Percentiles rank a stretch among this genome's conserved stretches.
Conservation (phyloP, 169 alveolate genomes). For the Plasmodium knowlesi region DNA sequence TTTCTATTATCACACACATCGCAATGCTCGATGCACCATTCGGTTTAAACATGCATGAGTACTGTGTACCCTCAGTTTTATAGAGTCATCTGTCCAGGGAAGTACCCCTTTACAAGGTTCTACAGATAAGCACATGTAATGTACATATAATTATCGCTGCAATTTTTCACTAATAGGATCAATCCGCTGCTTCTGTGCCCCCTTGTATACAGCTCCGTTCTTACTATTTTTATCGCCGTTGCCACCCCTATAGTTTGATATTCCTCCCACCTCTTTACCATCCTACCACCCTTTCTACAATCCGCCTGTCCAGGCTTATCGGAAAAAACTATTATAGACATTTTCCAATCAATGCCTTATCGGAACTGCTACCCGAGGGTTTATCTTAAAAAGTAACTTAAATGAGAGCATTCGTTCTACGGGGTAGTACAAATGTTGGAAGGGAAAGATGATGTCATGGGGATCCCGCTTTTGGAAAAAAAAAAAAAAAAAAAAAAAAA, state of each 20-base stretch:
- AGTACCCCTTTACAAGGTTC: neutral
- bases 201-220: neutral
- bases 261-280: neutral
- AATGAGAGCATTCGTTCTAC: neutral
- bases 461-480: neutral
- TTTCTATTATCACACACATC: neutral
- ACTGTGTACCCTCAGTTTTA: neutral
- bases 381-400: neutral
- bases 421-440: neutral
- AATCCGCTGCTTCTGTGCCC: neutral
- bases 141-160: neutral
- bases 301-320: neutral
- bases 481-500: no score
- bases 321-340: neutral
- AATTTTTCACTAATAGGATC: neutral
- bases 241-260: neutral
- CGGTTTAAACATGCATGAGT: neutral
- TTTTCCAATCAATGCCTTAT: neutral
- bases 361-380: neutral
- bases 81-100: neutral
- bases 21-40: neutral
- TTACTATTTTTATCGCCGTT: neutral
- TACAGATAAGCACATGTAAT: neutral
- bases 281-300: neutral
- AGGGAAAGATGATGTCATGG: neutral